A percentile compares a stretch with the other conserved stretches of the same genome.
phyloP scores from a whole-genome alignment of 306 rosid species.

The Sicyos edulis region DNA sequence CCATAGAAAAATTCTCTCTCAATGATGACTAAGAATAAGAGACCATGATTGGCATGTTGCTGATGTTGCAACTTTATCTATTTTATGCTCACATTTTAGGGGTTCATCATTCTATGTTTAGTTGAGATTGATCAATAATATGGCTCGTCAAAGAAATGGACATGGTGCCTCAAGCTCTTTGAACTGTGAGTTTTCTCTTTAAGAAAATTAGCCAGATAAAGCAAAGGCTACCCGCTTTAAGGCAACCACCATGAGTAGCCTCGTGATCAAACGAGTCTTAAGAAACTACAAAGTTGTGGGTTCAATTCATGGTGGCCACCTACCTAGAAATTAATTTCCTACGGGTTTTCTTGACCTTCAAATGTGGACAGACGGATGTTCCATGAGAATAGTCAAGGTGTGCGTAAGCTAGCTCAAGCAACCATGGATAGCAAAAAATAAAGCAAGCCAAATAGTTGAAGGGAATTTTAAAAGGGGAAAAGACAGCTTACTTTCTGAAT shows the following conservation, averaged over 20 bases:
- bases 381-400: too few relatives aligned
- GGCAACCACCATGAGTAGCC: too few relatives aligned
- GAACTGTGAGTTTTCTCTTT: too few relatives aligned
- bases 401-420: too few relatives aligned
- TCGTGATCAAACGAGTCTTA: too few relatives aligned
- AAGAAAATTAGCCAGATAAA: conserved; percentile 7
- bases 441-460: not conserved
- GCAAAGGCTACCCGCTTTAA: too few relatives aligned
- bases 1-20: conserved; percentile 24
- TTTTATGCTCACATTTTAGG: not conserved
- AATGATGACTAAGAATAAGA: conserved; percentile 3
- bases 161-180: not conserved
- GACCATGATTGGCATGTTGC: conserved; percentile 10
- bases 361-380: too few relatives aligned
- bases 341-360: too few relatives aligned
- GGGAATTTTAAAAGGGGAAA: not conserved
- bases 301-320: too few relatives aligned
- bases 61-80: conserved; percentile 12
- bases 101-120: not conserved
- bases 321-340: too few relatives aligned
- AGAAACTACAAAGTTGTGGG: too few relatives aligned
- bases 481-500: conserved; percentile 61
- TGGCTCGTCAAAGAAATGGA: not conserved
- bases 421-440: too few relatives aligned
- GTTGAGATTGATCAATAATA: not conserved